phyloP scores from a whole-genome alignment of 495 filamentous ascomycete species.

The Podospora australis region DNA sequence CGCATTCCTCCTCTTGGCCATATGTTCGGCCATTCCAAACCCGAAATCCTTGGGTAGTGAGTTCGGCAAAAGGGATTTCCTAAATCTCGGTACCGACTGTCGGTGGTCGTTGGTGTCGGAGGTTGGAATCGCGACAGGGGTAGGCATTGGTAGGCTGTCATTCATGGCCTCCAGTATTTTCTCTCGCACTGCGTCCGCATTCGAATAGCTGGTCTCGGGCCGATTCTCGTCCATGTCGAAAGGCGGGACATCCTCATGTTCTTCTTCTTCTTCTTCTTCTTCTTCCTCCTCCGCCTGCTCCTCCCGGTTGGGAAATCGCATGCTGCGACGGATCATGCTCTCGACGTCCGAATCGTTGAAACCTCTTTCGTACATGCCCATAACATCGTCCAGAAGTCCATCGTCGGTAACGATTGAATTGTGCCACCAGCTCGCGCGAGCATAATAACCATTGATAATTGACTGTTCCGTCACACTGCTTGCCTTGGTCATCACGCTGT shows the following conservation, averaged over 20 bases:
- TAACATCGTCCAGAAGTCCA: slow-evolving; percentile 81
- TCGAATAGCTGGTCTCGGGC: slow-evolving; percentile 26
- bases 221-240: slow-evolving; percentile 17
- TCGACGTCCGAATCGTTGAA: slow-evolving; percentile 56
- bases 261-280: slow-evolving; percentile 19
- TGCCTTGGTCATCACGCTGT: slow-evolving; percentile 72
- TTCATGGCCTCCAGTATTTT: slow-evolving; percentile 41
- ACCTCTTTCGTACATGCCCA: slow-evolving; percentile 86
- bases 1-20: slow-evolving; percentile 10
- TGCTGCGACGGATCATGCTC: slow-evolving; percentile 28
- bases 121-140: slow-evolving; percentile 15
- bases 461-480: slow-evolving; percentile 62
- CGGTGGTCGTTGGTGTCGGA: slow-evolving; percentile 14
- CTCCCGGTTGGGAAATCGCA: slow-evolving; percentile 26
- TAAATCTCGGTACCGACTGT: slow-evolving; percentile 36
- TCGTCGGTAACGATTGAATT: slow-evolving; percentile 53
- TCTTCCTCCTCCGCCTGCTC: slow-evolving; percentile 30
- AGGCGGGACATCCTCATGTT: slow-evolving; percentile 12
- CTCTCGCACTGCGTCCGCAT: slow-evolving; percentile 29
- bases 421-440: slow-evolving; percentile 42
- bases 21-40: slow-evolving; percentile 23
- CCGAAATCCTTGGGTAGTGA: slow-evolving; percentile 28
- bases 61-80: slow-evolving; percentile 24
- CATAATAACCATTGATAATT: slow-evolving; percentile 36
- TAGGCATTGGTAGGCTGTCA: slow-evolving; percentile 29